Conservation (phyloP, 1,284 basidiomycete genomes). For the Chondrostereum purpureum region DNA sequence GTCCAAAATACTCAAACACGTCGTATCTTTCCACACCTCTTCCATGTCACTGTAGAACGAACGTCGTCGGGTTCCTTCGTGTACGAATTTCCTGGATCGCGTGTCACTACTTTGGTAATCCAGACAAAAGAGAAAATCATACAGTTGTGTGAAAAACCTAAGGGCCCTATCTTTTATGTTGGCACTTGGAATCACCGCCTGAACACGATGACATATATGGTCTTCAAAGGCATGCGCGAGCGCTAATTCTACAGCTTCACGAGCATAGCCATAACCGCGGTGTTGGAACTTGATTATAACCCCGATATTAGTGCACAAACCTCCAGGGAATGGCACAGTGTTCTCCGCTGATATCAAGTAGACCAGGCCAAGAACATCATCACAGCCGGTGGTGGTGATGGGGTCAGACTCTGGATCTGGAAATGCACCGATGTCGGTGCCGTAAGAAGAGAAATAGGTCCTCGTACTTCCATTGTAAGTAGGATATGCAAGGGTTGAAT, state of each 20-base stretch:
- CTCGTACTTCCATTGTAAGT: neutral
- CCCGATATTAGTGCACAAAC: conserved; percentile 46
- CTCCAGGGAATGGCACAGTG: conserved; percentile 18
- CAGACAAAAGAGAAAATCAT: conserved; percentile 15
- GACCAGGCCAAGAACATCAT: conserved; percentile 36
- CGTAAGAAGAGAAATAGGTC: neutral
- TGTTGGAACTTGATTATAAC: conserved; percentile 33
- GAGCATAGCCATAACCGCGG: conserved; percentile 36
- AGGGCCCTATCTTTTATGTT: conserved; percentile 32
- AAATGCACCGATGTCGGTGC: neutral
- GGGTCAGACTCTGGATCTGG: neutral
- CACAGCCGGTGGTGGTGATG: neutral
- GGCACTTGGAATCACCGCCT: conserved; percentile 40
- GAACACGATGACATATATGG: conserved; percentile 47
- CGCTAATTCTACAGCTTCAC: conserved; percentile 36
- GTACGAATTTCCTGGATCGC: conserved; percentile 39
- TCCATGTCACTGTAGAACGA: conserved; percentile 38
- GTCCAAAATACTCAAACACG: conserved; percentile 51
- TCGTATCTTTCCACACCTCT: conserved; percentile 51
- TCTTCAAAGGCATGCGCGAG: conserved; percentile 43
- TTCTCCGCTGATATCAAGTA: conserved; percentile 32
- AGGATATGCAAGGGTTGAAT: too few relatives aligned
- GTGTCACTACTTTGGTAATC: too few relatives aligned
- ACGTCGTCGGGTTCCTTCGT: conserved; percentile 54
- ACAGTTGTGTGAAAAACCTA: conserved; percentile 37